These are phyloP conservation scores for Penicillium sp. DNA, from an alignment of 2,329 filamentous ascomycete genomes.

Conservation along the genomic window DNA sequence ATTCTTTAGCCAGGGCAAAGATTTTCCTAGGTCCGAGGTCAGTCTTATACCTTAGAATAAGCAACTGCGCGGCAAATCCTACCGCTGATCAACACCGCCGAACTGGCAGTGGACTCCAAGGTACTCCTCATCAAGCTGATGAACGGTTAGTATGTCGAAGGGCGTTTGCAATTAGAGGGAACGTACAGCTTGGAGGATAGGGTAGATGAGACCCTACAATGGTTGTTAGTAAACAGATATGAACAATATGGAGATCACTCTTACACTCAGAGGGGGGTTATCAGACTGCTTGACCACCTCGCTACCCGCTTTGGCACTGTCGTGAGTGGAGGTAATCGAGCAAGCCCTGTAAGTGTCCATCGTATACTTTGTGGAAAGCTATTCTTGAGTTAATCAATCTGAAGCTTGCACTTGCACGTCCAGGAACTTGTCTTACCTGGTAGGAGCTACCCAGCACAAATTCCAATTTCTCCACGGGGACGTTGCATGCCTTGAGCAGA, in stretches of 20 bases:
- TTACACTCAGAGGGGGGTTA: slow-evolving; percentile 64
- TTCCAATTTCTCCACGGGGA: slow-evolving; percentile 70
- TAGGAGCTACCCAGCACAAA: slow-evolving; percentile 84
- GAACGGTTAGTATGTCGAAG: background rate
- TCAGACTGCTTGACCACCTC: slow-evolving; percentile 91
- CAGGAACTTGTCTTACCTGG: slow-evolving; percentile 47
- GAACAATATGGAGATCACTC: slow-evolving; percentile 77
- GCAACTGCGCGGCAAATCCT: background rate
- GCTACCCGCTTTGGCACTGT: slow-evolving; percentile 65
- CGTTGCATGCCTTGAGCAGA: slow-evolving; percentile 70
- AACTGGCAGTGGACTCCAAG: slow-evolving; percentile 85
- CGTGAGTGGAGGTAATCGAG: slow-evolving; percentile 19
- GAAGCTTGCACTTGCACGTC: background rate
- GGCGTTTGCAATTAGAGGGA: background rate
- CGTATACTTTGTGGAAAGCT: slow-evolving; percentile 54
- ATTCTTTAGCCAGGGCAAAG: slow-evolving; percentile 65
- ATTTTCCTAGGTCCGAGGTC: slow-evolving; percentile 28
- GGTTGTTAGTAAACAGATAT: slow-evolving; percentile 48
- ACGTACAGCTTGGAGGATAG: slow-evolving; percentile 73
- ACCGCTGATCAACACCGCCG: slow-evolving; percentile 54
- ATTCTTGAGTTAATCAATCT: background rate
- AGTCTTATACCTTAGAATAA: background rate
- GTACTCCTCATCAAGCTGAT: slow-evolving; percentile 73
- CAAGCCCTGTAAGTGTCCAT: slow-evolving; percentile 80
- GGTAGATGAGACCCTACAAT: slow-evolving; percentile 44